These are phyloP conservation scores for Biscogniauxia sp. DNA, from an alignment of 2,329 filamentous ascomycete genomes.

Conservation along the genomic window DNA sequence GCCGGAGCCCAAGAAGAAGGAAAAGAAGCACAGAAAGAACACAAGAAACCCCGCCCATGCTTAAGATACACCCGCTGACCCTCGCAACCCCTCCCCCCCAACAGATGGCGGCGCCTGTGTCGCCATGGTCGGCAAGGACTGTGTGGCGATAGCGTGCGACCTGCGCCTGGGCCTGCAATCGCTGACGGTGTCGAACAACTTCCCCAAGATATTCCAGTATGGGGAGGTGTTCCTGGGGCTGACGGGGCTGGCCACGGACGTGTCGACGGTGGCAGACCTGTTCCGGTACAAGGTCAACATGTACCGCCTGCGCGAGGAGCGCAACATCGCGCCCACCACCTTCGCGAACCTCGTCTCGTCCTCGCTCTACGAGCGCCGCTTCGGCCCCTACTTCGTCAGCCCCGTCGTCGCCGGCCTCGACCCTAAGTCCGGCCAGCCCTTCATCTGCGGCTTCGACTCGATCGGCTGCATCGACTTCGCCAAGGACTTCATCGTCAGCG, in stretches of 20 bases:
- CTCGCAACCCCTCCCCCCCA: constrained; percentile 1
- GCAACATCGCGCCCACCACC: constrained; percentile 88
- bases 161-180: constrained; percentile 95
- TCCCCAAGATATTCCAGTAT: constrained; percentile 99
- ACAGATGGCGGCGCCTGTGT: constrained; percentile 88
- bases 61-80: constrained; percentile 15
- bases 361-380: constrained; percentile 89
- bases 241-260: constrained; percentile 94
- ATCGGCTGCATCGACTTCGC: constrained; percentile 99
- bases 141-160: constrained; percentile 98
- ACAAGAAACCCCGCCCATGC: constrained; percentile 5
- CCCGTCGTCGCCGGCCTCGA: constrained; percentile 95
- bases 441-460: constrained; percentile 98
- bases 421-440: constrained; percentile 88
- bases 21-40: background rate
- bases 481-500: constrained; percentile 98
- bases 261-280: constrained; percentile 89
- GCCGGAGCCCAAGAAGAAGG: background rate
- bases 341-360: constrained; percentile 94
- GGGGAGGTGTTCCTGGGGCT: constrained; percentile 93
- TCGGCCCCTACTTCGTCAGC: constrained; percentile 94
- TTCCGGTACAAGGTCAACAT: constrained; percentile 99
- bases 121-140: constrained; percentile 99
- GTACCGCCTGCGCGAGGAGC: constrained; percentile 98
- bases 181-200: constrained; percentile 98